Evolutionary conservation across 139 green algal genomes (phyloP).

Genomic region (Tetradesmus obliquus): DNA sequence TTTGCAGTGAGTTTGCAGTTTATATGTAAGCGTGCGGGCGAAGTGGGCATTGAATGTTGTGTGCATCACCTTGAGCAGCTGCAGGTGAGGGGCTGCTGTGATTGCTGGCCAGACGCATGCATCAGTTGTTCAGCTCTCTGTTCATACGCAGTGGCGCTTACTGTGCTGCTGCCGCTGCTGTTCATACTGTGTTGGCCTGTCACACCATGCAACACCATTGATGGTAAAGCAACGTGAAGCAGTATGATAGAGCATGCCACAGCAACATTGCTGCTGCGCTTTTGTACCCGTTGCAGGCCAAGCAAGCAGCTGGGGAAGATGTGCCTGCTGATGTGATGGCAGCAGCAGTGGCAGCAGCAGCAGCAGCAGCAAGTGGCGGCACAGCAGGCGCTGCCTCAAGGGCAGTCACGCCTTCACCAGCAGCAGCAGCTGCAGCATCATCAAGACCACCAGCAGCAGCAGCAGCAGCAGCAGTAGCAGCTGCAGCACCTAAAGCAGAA

Average conservation of each 20-base stretch:
- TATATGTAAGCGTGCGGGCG: no score
- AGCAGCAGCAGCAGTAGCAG: not conserved
- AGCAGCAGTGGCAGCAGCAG: conserved; percentile 41
- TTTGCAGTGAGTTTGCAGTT: no score
- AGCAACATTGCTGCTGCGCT: not conserved
- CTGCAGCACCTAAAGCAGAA: not conserved
- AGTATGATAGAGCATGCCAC: no score
- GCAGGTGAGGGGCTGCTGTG: no score
- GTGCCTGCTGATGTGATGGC: conserved; percentile 12
- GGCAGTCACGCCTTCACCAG: not conserved
- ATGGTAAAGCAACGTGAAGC: no score
- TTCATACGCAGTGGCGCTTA: no score
- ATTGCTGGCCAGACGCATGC: no score
- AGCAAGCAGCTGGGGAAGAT: conserved; percentile 13
- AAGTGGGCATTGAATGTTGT: no score
- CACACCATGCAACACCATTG: no score
- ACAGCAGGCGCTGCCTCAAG: not conserved
- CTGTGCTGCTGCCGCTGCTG: no score
- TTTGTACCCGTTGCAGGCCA: not conserved
- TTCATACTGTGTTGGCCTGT: no score
- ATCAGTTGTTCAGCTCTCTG: no score
- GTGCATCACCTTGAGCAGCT: not conserved
- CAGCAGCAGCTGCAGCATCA: not conserved
- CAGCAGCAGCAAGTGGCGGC: not conserved
- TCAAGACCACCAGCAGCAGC: not conserved